phyloP scores from a whole-genome alignment of 176 grass and related monocot species.

The Metroxylon sagu region DNA sequence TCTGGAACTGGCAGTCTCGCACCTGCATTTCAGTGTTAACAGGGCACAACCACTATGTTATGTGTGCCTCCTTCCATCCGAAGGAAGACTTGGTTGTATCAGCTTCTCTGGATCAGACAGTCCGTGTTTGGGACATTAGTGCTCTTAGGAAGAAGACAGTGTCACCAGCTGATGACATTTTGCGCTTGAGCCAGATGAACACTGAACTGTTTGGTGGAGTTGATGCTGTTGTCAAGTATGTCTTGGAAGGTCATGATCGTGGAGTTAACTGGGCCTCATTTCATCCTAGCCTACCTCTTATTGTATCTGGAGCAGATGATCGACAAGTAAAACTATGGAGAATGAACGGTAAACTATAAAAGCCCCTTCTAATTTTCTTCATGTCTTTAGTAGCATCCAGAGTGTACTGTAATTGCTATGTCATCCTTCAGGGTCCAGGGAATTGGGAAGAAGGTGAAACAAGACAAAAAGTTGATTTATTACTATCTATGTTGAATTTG shows the following conservation, averaged over 20 bases:
- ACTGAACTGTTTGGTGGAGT: constrained; percentile 82
- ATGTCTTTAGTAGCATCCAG: too few relatives aligned
- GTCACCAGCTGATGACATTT: constrained; percentile 69
- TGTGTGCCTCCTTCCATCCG: constrained; percentile 88
- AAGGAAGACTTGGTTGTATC: constrained; percentile 90
- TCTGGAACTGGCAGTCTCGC: constrained; percentile 94
- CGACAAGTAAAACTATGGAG: constrained; percentile 89
- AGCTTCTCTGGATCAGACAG: constrained; percentile 76
- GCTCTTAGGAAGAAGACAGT: constrained; percentile 61
- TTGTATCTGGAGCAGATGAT: constrained; percentile 86
- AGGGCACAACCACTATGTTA: constrained; percentile 90
- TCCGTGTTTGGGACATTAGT: constrained; percentile 84
- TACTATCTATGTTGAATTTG: too few relatives aligned
- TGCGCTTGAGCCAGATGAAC: constrained; percentile 80
- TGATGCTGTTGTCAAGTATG: constrained; percentile 83
- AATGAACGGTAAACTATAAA: constrained; percentile 66
- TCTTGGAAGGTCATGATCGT: constrained; percentile 84
- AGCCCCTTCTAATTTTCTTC: background rate
- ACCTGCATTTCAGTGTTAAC: constrained; percentile 74
- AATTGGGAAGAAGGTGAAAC: too few relatives aligned
- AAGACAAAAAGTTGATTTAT: too few relatives aligned
- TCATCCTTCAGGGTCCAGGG: too few relatives aligned
- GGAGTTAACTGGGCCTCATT: constrained; percentile 91
- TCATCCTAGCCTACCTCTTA: constrained; percentile 68
- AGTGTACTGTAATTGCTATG: too few relatives aligned